Evolutionary conservation across 805 yeast species (phyloP).

Genomic region (Wickerhamomyces bovis): DNA sequence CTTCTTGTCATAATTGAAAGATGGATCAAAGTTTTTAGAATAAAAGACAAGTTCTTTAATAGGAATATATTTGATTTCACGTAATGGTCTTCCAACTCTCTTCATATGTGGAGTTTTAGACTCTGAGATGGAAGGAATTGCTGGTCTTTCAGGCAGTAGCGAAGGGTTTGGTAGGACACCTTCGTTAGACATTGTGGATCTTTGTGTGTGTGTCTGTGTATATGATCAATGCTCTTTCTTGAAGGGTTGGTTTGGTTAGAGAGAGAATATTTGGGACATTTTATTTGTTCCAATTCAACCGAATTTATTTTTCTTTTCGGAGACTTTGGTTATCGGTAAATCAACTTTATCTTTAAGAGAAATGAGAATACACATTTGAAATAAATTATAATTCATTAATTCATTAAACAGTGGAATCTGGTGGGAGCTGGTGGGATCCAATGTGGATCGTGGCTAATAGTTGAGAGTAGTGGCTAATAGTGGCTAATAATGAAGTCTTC

Average conservation of each 20-base stretch:
- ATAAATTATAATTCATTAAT: no score
- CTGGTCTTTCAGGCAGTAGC: constrained; percentile 6
- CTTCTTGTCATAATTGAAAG: constrained; percentile 41
- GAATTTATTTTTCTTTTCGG: neutral
- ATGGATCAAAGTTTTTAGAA: constrained; percentile 31
- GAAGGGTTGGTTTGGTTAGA: no score
- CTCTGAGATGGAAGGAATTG: constrained; percentile 9
- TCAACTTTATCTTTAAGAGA: no score
- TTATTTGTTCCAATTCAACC: neutral
- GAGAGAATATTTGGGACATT: no score
- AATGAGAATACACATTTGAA: no score
- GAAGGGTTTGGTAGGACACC: neutral
- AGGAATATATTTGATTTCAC: constrained; percentile 47
- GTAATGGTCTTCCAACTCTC: constrained; percentile 40
- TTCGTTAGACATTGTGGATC: neutral
- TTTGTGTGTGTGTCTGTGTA: no score
- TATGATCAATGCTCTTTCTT: no score
- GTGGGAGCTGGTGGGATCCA: no score
- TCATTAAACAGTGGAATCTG: no score
- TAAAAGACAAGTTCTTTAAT: constrained; percentile 40
- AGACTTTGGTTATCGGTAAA: neutral
- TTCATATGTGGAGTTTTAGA: constrained; percentile 14
- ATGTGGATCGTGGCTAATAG: no score
- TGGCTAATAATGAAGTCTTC: no score
- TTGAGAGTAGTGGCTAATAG: no score